These are phyloP conservation scores for Akebia trifoliata DNA, from an alignment of 164 flowering plant genomes.

Conservation along the genomic window DNA sequence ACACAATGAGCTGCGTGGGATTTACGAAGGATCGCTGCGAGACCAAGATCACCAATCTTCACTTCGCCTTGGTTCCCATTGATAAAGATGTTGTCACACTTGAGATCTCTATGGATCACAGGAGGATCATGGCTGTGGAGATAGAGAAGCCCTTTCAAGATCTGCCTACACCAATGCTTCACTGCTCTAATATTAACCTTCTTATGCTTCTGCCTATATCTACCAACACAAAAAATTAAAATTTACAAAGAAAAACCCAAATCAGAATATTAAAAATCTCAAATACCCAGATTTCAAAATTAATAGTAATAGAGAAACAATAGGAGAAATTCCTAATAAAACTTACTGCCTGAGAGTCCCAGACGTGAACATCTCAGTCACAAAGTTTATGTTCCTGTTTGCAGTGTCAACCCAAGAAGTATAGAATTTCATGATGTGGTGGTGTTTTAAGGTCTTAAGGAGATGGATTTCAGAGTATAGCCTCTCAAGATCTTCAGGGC, in stretches of 20 bases:
- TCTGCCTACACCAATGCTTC: constrained; percentile 99
- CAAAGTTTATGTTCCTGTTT: constrained; percentile 86
- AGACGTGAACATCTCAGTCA: constrained; percentile 96
- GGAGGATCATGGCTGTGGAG: constrained; percentile 92
- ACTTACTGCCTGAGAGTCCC: constrained; percentile 90
- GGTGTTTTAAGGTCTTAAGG: constrained; percentile 84
- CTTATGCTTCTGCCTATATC: constrained; percentile 88
- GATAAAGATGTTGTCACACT: constrained; percentile 93
- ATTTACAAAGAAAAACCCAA: background rate
- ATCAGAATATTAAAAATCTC: background rate
- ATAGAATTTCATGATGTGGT: constrained; percentile 89
- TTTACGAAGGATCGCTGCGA: constrained; percentile 86
- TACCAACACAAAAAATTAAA: constrained; percentile 22
- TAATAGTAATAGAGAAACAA: background rate
- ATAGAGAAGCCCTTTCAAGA: constrained; percentile 81
- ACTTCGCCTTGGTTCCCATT: constrained; percentile 97
- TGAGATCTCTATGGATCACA: constrained; percentile 92
- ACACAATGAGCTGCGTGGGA: constrained; percentile 89
- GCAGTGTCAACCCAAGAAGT: constrained; percentile 90
- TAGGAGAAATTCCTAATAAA: background rate
- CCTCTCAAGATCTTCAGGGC: constrained; percentile 87
- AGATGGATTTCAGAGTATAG: constrained; percentile 90
- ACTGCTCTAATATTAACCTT: constrained; percentile 85
- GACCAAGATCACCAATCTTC: constrained; percentile 97
- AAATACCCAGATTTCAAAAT: background rate